phyloP scores from a whole-genome alignment of 164 flowering plant genomes.

The Sedum album region DNA sequence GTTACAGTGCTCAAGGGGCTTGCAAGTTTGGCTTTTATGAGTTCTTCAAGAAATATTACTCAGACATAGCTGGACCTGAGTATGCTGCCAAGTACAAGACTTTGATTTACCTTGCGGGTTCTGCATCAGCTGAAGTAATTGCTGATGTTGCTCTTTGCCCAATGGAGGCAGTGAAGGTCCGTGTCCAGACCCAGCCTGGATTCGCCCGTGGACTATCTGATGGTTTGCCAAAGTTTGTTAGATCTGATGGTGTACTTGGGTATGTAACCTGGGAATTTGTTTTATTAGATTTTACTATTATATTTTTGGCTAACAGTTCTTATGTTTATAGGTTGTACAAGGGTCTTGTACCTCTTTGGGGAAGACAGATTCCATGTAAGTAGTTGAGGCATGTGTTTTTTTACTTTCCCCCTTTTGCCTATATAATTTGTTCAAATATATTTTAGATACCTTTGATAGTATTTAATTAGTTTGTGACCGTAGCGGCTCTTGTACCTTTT shows the following conservation, averaged over 20 bases:
- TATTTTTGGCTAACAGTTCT: not conserved
- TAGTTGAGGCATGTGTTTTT: conserved; percentile 19
- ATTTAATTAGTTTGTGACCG: not conserved
- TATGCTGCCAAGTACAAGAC: conserved; percentile 74
- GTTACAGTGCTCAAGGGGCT: conserved; percentile 88
- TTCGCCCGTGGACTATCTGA: conserved; percentile 69
- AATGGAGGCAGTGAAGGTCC: conserved; percentile 79
- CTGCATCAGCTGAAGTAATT: conserved; percentile 84
- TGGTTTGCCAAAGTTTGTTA: conserved; percentile 73
- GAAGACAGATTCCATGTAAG: conserved; percentile 85
- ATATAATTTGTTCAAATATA: not conserved
- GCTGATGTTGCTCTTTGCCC: conserved; percentile 86
- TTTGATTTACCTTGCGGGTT: conserved; percentile 79
- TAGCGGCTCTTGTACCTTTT: not conserved
- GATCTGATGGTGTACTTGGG: conserved; percentile 65
- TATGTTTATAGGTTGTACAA: conserved; percentile 55
- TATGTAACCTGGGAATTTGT: conserved; percentile 12
- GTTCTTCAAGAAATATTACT: conserved; percentile 77
- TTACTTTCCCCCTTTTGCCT: not conserved
- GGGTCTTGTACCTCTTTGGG: conserved; percentile 81
- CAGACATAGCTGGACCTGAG: conserved; percentile 82
- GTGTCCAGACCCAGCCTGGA: conserved; percentile 83
- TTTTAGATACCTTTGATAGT: not conserved
- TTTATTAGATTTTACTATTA: not conserved
- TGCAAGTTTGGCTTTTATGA: conserved; percentile 87